A percentile compares a stretch with the other conserved stretches of the same genome.
Conservation (phyloP, 345 rosid species). For the Boechera retrofracta region DNA sequence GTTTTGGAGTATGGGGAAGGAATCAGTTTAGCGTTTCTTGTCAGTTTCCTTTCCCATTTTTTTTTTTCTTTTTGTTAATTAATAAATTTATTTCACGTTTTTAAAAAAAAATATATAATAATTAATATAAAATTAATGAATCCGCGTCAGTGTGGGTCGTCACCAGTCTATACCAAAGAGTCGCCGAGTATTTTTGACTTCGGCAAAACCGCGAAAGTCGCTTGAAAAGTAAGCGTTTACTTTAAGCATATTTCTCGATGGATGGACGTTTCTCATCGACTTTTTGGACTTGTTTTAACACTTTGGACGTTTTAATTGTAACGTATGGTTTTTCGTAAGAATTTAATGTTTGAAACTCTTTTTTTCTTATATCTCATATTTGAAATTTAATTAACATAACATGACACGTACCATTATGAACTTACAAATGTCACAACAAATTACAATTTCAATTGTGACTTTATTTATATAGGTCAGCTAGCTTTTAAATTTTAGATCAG, state of each 20-base stretch:
- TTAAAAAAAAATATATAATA: neutral
- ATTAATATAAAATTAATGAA: constrained; percentile 24
- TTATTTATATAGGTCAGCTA: neutral
- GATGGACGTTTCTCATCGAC: constrained; percentile 35
- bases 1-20: constrained; percentile 6
- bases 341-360: neutral
- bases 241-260: constrained; percentile 40
- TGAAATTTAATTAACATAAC: neutral
- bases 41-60: constrained; percentile 15
- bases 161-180: constrained; percentile 17
- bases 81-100: constrained; percentile 24
- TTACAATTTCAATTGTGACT: neutral
- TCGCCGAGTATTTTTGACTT: constrained; percentile 42
- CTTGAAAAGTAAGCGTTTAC: constrained; percentile 42
- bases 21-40: constrained; percentile 36
- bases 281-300: constrained; percentile 8
- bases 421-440: neutral
- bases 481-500: neutral
- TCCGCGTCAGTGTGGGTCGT: constrained; percentile 39
- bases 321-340: constrained; percentile 1
- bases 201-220: constrained; percentile 11
- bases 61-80: neutral
- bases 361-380: neutral
- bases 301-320: constrained; percentile 15
- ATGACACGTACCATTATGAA: neutral